phyloP scores from a whole-genome alignment of 768 basidiomycete species.

The Lentinula raphanica region DNA sequence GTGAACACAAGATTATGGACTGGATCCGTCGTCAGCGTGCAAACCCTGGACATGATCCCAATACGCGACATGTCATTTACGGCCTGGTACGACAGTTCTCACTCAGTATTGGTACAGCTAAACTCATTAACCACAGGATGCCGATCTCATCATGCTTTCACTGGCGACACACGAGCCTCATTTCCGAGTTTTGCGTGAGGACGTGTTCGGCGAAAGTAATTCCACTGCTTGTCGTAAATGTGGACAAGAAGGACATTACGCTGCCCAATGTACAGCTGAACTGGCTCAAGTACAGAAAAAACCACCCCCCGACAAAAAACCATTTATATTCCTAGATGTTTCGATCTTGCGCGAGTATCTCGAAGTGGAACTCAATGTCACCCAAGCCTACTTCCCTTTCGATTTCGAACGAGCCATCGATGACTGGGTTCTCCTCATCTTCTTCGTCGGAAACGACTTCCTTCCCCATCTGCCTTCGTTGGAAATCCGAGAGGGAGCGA shows the following conservation, averaged over 20 bases:
- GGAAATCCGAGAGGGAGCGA: slow-evolving; percentile 98
- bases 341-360: slow-evolving; percentile 94
- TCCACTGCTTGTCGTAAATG: slow-evolving; percentile 83
- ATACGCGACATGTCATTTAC: slow-evolving; percentile 95
- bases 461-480: slow-evolving; percentile 95
- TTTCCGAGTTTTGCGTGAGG: slow-evolving; percentile 95
- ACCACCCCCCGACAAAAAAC: slow-evolving; percentile 75
- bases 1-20: slow-evolving; percentile 99
- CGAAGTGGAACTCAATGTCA: slow-evolving; percentile 87
- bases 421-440: slow-evolving; percentile 99
- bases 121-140: slow-evolving; percentile 59
- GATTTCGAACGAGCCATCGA: slow-evolving; percentile 95
- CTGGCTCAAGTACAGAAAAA: slow-evolving; percentile 67
- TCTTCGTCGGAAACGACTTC: slow-evolving; percentile 99
- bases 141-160: slow-evolving; percentile 98
- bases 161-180: slow-evolving; percentile 98
- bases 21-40: slow-evolving; percentile 87
- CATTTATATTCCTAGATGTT: slow-evolving; percentile 99
- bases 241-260: slow-evolving; percentile 92
- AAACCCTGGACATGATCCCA: slow-evolving; percentile 88
- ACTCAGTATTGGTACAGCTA: slow-evolving; percentile 4
- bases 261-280: slow-evolving; percentile 86
- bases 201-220: slow-evolving; percentile 89
- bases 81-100: slow-evolving; percentile 62
- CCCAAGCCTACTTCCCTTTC: slow-evolving; percentile 77